phyloP scores from a whole-genome alignment of 805 yeast genomes.

The Nakazawaea pomicola region DNA sequence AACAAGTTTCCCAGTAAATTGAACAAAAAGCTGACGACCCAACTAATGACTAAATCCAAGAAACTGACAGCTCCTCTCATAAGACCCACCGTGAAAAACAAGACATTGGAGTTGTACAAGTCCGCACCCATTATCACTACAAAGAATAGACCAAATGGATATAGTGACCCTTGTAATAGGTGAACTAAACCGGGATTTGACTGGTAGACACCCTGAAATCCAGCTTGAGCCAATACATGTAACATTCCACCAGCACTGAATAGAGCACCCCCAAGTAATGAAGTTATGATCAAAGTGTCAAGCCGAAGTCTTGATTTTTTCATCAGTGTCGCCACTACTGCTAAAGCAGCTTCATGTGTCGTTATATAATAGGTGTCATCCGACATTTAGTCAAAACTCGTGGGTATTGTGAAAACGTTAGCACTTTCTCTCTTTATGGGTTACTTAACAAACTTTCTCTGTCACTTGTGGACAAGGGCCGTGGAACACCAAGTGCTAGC shows the following conservation, averaged over 20 bases:
- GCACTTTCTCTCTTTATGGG: too few species aligned
- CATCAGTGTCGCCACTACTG: constrained; percentile 83
- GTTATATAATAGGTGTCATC: constrained; percentile 57
- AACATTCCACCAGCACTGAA: constrained; percentile 75
- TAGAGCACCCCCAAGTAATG: constrained; percentile 64
- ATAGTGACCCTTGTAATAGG: constrained; percentile 55
- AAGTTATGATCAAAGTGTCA: constrained; percentile 56
- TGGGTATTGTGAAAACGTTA: background rate
- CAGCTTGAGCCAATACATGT: constrained; percentile 49
- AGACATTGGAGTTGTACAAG: constrained; percentile 66
- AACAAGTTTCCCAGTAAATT: constrained; percentile 63
- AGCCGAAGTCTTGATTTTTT: constrained; percentile 67
- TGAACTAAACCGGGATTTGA: constrained; percentile 48
- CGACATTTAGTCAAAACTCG: constrained; percentile 25
- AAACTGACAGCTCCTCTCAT: constrained; percentile 66
- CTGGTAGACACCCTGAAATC: constrained; percentile 36
- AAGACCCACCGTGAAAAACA: constrained; percentile 66
- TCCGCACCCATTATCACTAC: constrained; percentile 76
- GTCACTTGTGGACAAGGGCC: too few species aligned
- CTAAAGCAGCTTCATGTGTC: constrained; percentile 78
- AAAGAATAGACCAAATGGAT: constrained; percentile 69
- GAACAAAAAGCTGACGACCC: constrained; percentile 63
- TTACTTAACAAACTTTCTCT: too few species aligned
- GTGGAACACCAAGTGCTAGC: too few species aligned
- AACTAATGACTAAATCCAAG: constrained; percentile 57